Evolutionary conservation across 768 basidiomycete species (phyloP), one percentile per base, ranked within the genome.

Genomic region (Leccinum broughii): DNA sequence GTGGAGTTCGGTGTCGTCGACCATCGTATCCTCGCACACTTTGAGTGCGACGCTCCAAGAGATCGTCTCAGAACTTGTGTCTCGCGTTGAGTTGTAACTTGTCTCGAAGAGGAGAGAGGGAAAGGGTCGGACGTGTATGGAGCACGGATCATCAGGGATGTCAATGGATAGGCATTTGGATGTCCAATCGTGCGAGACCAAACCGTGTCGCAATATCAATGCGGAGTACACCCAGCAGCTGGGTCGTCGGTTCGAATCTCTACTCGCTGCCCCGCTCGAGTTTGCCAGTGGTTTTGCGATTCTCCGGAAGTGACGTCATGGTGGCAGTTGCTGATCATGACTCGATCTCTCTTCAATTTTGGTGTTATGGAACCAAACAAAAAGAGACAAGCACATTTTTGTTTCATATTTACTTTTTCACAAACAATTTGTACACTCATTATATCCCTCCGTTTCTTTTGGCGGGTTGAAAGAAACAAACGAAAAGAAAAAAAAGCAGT

Each of bases 111-210:
- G 30, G 73, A 73, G 56, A 79, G 73, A 0, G 90, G 90, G 75
- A 92, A 93, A 0, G 92, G 90, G 64, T 94, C 89, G 50, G 87
- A 88, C 4, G 87, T 78, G 73, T 93, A 92, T 0, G 89, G 89
- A 0, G 78, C 68, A 26, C 85, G 83, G 61, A 94, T 78, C 49
- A 9, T n/a, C 24, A 30, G 28, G 28, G 28, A 30, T 28, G 28
- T 28, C 28, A 0, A 30, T 30, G 28, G 0, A 30, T 30, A 30
- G 8, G 28, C 28, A 30, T 30, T 30, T 26, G 28, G 28, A 30
- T 30, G 30, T 30, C 9, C 30, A 9, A 30, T 30, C 30, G 30
- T 24, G 24, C 24, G 24, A 24, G 24, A 24, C 24, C 24, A 24
- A 30, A 28, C 26, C 6, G 26, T 28, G 6, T 28, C 26, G 26